Evolutionary conservation across 2,329 filamentous ascomycete species (phyloP).

Genomic region (Thielaviopsis ethacetica): DNA sequence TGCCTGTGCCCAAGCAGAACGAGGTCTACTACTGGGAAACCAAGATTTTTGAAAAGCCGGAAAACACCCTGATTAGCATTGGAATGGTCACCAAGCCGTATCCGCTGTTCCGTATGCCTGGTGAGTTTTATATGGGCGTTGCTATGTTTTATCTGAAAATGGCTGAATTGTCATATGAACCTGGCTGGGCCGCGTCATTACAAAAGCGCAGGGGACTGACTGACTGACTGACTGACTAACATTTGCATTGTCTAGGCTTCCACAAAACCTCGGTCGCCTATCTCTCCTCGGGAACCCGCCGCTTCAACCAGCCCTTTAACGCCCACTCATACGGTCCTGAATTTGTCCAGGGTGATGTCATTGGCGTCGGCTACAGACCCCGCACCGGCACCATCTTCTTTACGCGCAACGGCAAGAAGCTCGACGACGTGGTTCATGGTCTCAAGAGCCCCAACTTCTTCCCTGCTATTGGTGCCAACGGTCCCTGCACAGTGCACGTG

Average conservation of each 20-base stretch:
- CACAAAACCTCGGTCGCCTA: slow-evolving; percentile 91
- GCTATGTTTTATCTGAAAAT: no score
- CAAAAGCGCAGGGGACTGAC: no score
- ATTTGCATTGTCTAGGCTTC: slow-evolving; percentile 37
- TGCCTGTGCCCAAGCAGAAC: slow-evolving; percentile 95
- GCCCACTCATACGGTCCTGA: slow-evolving; percentile 65
- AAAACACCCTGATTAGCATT: slow-evolving; percentile 71
- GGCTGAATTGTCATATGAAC: not conserved
- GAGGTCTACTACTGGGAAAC: slow-evolving; percentile 99
- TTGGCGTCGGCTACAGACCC: slow-evolving; percentile 88
- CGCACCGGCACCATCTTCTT: slow-evolving; percentile 94
- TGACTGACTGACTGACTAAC: no score
- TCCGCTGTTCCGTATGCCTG: slow-evolving; percentile 81
- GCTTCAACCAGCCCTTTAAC: slow-evolving; percentile 84
- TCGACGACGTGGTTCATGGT: slow-evolving; percentile 87
- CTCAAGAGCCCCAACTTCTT: slow-evolving; percentile 95
- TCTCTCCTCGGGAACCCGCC: slow-evolving; percentile 68
- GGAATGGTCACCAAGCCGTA: slow-evolving; percentile 96
- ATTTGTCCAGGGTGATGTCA: slow-evolving; percentile 84
- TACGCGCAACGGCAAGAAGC: slow-evolving; percentile 91
- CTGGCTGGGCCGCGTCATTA: no score
- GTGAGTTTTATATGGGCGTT: slow-evolving; percentile 45
- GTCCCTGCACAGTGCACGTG: slow-evolving; percentile 81
- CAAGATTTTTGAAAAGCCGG: slow-evolving; percentile 96
- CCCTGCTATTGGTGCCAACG: slow-evolving; percentile 89